Conservation (phyloP, 345 rosid species). For the Salix exigua region DNA sequence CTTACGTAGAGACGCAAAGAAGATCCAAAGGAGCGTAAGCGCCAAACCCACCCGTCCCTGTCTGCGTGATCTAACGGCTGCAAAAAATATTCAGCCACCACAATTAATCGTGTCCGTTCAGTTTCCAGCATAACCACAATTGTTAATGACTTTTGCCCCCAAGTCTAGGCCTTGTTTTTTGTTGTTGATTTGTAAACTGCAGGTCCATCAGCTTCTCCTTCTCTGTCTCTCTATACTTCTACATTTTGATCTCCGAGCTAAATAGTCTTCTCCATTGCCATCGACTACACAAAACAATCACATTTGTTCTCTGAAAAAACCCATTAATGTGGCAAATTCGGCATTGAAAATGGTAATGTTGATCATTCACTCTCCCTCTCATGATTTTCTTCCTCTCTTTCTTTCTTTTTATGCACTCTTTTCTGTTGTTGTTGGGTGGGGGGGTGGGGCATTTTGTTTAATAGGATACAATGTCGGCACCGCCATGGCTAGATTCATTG, state of each 20-base stretch:
- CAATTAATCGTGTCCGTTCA: conserved; percentile 24
- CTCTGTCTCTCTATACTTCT: neutral
- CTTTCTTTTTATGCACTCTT: neutral
- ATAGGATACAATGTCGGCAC: conserved; percentile 54
- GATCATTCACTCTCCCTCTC: neutral
- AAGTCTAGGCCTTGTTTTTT: conserved; percentile 28
- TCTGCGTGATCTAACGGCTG: conserved; percentile 32
- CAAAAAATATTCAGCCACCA: conserved; percentile 31
- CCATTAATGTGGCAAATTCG: conserved; percentile 14
- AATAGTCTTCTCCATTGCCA: neutral
- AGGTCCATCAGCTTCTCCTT: conserved; percentile 8
- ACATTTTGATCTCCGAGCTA: neutral
- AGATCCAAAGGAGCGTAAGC: conserved; percentile 43
- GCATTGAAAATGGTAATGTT: conserved; percentile 10
- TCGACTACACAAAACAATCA: neutral
- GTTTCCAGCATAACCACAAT: conserved; percentile 12
- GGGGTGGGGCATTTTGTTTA: neutral
- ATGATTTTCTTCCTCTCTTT: neutral
- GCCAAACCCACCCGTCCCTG: conserved; percentile 39
- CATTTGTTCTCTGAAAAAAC: neutral
- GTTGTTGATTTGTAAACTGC: conserved; percentile 43
- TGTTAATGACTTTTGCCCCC: conserved; percentile 28
- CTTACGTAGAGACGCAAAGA: conserved; percentile 32
- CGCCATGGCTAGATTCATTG: conserved; percentile 75
- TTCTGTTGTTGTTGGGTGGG: neutral